Base-by-base conservation (phyloP, 305 asterid genomes). In the Fraxinus nigra region DNA sequence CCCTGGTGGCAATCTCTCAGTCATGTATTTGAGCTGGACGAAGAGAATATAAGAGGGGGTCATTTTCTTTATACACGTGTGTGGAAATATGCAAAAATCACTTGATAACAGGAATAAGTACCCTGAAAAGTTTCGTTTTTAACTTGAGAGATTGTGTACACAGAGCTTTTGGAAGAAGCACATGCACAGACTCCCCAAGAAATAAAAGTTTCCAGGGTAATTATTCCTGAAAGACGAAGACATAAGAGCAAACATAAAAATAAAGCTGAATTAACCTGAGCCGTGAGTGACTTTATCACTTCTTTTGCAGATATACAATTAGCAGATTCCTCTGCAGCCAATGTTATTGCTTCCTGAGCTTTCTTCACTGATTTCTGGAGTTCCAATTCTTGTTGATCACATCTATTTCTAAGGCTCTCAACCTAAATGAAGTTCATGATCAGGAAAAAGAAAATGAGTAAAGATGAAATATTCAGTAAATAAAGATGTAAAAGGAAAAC, bases 241-340 rank as follows among this genome's bases (percentile, higher is more conserved):
- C 1, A 20, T 59, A 73, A 4, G 30, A 73, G 77, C 16, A 72
- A 72, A 81, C 75, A 78, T 28, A 72, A 48, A 32, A 28, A 22
- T 4, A 32, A 78, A 81, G 79, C 56, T 26, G 74, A 82, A 82
- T 13, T 77, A 56, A 94, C 99, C 97, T 96, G 99, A 10, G 95
- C 92, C 8, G 98, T 90, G 65, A 96, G 98, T 20, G 98, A 94
- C 83, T 93, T 94, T 33, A 94, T 96, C 81, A 95, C 97, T 81
- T 94, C 99, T 88, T 96, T 96, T 73, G 98, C 99, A 78, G 98
- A 97, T 89, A 89, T 93, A 87, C 95, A 92, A 85, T 96, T 96
- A 38, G 94, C 90, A 75, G 99, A 92, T 90, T 96, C 99, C 67
- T 96, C 99, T 7, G 95, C 90, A 79, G 97, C 98, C 84, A 92